Percentiles rank a stretch among this genome's conserved stretches.
Evolutionary conservation across 805 yeast species (phyloP).

Genomic region (Teunomyces stri): DNA sequence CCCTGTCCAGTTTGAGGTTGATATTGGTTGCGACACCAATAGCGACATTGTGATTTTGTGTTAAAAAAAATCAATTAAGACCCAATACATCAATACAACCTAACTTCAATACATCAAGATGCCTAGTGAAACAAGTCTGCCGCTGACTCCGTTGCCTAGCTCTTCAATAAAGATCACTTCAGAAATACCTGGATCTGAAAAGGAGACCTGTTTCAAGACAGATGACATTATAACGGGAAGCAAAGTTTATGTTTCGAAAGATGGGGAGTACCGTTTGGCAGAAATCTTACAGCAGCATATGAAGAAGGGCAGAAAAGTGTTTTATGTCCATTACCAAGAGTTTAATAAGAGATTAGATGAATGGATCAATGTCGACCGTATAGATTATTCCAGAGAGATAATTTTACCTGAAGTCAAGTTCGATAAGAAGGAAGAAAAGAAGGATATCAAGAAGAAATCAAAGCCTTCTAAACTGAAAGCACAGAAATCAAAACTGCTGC

Average conservation of each 20-base stretch:
- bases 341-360: constrained; percentile 96
- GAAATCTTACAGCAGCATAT: constrained; percentile 77
- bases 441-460: constrained; percentile 28
- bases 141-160: background rate
- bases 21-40: background rate
- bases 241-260: constrained; percentile 78
- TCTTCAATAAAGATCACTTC: background rate
- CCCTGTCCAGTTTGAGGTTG: too few relatives aligned
- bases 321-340: constrained; percentile 91
- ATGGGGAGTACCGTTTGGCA: constrained; percentile 74
- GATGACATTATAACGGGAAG: constrained; percentile 71
- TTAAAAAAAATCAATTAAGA: background rate
- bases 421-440: constrained; percentile 45
- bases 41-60: background rate
- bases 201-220: constrained; percentile 17
- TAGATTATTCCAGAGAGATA: constrained; percentile 69
- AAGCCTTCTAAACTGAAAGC: constrained; percentile 22
- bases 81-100: background rate
- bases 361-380: constrained; percentile 76
- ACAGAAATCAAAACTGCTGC: constrained; percentile 17
- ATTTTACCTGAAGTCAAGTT: constrained; percentile 64
- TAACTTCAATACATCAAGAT: background rate
- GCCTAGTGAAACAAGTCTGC: constrained; percentile 3
- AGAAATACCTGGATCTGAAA: background rate
- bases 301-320: constrained; percentile 73